Evolutionary conservation across 2,329 filamentous ascomycete genomes (phyloP), one percentile per base, ranked within the genome.

Genomic region (Aureobasidium sp.): DNA sequence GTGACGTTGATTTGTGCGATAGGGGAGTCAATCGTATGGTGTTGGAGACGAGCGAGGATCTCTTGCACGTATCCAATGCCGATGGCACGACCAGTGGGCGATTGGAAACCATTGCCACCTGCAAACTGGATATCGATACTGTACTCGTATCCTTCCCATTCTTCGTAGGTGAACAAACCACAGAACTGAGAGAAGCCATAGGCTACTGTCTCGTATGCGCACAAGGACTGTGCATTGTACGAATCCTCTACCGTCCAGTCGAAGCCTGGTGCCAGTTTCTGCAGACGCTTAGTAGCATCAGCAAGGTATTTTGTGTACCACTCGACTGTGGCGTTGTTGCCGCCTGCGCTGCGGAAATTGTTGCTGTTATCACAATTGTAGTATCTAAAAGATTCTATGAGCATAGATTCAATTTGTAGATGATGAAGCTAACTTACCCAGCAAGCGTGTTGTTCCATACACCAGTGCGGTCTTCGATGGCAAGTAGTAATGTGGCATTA

Each of bases 121-220:
- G 67, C 66, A 36, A 69, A 91, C 36, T 71, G 74, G 39, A 91
- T 77, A 66, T 91, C 89, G 62, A 87, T 78, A 3, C 82, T 82
- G 73, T 92, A 92, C 62, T 86, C 85, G 69, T 87, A 91, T 42
- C 80, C 83, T 55, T 83, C 75, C 88, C 88, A 92, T 70, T 92
- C 89, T 23, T 86, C 79, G 66, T 87, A 89, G 0, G 84, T 90
- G 71, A 91, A 92, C 4, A 92, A 79, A 27, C 84, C 77, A 70
- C 89, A 92, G 76, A 89, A 92, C 10, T 79, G 80, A 67, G 86
- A 89, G 76, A 85, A 91, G 26, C 89, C 89, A 63, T 88, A 86
- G 1, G 87, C 85, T n/a, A 90, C 82, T 0, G 87, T 90, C 72
- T 92, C 89, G 69, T 91, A 92, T 0, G 88, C 85, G 67, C 89